A percentile compares a stretch with the other conserved stretches of the same genome.
Evolutionary conservation across 257 asterid genomes (phyloP).

Genomic region (Ilex aquifolium): DNA sequence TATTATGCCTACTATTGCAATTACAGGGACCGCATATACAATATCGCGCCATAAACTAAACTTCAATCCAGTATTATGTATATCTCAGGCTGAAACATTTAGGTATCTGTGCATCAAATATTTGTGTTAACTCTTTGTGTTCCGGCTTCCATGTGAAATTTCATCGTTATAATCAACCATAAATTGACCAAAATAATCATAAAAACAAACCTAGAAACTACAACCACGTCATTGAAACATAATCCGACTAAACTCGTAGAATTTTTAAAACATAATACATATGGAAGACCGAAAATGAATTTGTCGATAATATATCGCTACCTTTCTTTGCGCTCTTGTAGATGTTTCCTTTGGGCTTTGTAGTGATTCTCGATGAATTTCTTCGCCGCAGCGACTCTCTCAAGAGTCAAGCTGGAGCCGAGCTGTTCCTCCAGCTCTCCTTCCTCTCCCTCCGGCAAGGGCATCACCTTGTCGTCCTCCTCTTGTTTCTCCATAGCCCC

Average conservation of each 20-base stretch:
- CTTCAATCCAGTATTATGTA: too few relatives aligned
- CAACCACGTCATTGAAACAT: too few relatives aligned
- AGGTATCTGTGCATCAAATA: too few relatives aligned
- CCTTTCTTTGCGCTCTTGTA: slow-evolving; percentile 65
- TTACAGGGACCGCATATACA: neutral
- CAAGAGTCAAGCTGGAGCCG: slow-evolving; percentile 57
- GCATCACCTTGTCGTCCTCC: slow-evolving; percentile 23
- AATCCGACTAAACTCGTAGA: too few relatives aligned
- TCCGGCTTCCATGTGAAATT: too few relatives aligned
- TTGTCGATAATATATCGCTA: neutral
- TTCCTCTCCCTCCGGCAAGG: slow-evolving; percentile 21
- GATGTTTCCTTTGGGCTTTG: slow-evolving; percentile 53
- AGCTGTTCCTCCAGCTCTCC: slow-evolving; percentile 38
- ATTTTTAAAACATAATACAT: too few relatives aligned
- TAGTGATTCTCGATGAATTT: slow-evolving; percentile 77
- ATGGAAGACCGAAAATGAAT: neutral
- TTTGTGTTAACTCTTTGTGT: too few relatives aligned
- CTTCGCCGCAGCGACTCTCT: slow-evolving; percentile 83
- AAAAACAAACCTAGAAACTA: too few relatives aligned
- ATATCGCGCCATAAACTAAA: neutral
- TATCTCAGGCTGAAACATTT: too few relatives aligned
- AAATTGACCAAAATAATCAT: too few relatives aligned
- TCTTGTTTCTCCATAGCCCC: slow-evolving; percentile 14
- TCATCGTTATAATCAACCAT: too few relatives aligned
- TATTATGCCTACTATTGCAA: neutral